phyloP scores from a whole-genome alignment of 106 monocot genomes.

The Apostasia shenzhenica region DNA sequence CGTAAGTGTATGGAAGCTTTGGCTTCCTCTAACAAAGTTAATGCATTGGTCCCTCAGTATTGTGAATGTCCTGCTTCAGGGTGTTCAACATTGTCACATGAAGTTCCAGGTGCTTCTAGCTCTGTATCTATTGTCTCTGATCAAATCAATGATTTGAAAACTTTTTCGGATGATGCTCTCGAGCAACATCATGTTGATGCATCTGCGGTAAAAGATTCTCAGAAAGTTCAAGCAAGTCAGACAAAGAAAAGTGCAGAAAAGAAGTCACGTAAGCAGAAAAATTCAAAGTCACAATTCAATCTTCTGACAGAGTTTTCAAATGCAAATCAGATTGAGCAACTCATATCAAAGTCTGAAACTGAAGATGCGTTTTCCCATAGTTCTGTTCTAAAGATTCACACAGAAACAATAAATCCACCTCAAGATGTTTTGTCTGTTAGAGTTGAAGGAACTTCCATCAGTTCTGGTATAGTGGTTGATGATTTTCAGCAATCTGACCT shows the following conservation, averaged over 20 bases:
- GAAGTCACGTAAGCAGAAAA: constrained; percentile 82
- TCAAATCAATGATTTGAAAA: constrained; percentile 30
- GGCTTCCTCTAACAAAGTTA: constrained; percentile 1
- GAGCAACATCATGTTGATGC: constrained; percentile 11
- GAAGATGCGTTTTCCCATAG: constrained; percentile 14
- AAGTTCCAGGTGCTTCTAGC: constrained; percentile 7
- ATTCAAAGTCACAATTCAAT: constrained; percentile 28
- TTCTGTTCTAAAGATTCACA: background rate
- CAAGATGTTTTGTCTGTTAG: background rate
- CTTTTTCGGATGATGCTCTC: constrained; percentile 19
- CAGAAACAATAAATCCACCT: background rate
- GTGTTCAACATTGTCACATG: background rate
- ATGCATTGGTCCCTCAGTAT: background rate
- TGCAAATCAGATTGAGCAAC: constrained; percentile 15
- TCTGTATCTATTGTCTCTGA: constrained; percentile 16
- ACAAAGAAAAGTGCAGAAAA: constrained; percentile 60
- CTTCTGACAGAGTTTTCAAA: constrained; percentile 32
- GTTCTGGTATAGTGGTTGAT: background rate
- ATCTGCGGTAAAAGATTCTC: constrained; percentile 22
- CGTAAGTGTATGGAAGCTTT: background rate
- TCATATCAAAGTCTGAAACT: constrained; percentile 29
- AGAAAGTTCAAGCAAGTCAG: constrained; percentile 26
- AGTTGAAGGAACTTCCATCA: background rate
- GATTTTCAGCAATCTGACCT: constrained; percentile 6
- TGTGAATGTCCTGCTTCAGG: background rate